Conservation (phyloP, 306 rosid species). For the Quercus glauca region DNA sequence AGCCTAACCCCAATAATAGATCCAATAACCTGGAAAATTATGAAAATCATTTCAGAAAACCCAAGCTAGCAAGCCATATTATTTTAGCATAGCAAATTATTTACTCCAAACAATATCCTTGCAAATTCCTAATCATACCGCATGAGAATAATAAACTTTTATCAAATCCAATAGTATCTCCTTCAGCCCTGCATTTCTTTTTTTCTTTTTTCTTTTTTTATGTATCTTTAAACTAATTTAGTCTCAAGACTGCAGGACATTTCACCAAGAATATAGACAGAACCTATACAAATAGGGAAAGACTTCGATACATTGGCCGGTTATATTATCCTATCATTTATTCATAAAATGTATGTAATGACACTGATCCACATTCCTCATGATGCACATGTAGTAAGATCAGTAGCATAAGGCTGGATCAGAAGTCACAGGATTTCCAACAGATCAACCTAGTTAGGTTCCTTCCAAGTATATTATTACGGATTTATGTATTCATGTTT, state of each 20-base stretch:
- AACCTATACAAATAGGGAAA: neutral
- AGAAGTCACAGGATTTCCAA: neutral
- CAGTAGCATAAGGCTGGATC: neutral
- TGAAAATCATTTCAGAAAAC: conserved; percentile 4
- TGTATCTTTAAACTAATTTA: neutral
- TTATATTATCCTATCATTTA: neutral
- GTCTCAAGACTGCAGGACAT: neutral
- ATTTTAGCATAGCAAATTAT: neutral
- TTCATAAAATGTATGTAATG: neutral
- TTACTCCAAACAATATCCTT: neutral
- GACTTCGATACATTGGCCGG: neutral
- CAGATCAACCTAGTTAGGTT: neutral
- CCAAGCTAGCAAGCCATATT: neutral
- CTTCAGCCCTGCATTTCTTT: neutral
- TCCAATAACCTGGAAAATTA: conserved; percentile 64
- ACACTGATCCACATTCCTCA: neutral
- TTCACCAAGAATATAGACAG: neutral
- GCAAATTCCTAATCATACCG: neutral
- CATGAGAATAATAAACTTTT: neutral
- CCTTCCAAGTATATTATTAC: neutral
- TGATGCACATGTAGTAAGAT: neutral
- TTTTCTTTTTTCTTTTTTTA: neutral
- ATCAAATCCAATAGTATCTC: neutral
- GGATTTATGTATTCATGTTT: neutral
- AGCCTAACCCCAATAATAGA: conserved; percentile 66